These are phyloP conservation scores for Dendryphion nanum DNA, from an alignment of 2,329 filamentous ascomycete genomes.

Conservation along the genomic window DNA sequence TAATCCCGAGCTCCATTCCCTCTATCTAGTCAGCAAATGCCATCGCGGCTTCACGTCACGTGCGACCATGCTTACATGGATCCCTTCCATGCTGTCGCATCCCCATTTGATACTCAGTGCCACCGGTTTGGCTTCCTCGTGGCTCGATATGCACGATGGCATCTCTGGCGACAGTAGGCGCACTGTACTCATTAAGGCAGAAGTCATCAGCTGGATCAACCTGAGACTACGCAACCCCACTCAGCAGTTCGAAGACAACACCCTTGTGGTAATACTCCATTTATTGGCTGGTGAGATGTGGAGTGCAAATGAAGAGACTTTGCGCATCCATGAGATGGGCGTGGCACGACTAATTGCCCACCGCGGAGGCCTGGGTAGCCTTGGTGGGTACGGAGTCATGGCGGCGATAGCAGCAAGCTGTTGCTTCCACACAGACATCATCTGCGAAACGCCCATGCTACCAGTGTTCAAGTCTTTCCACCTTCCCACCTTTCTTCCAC, in stretches of 20 bases:
- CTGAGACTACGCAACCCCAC: conserved; percentile 13
- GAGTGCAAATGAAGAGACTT: conserved; percentile 25
- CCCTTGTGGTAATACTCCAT: conserved; percentile 29
- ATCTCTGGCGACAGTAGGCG: conserved; percentile 22
- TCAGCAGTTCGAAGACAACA: conserved; percentile 18
- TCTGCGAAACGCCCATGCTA: conserved; percentile 22
- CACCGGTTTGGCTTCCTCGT: conserved; percentile 22
- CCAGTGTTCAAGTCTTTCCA: conserved; percentile 16
- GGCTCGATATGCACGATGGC: conserved; percentile 26
- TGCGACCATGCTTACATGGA: conserved; percentile 22
- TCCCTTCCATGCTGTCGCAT: conserved; percentile 24
- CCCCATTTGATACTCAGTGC: conserved; percentile 26
- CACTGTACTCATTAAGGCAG: conserved; percentile 24
- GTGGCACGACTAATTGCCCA: conserved; percentile 20
- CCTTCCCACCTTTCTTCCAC: conserved; percentile 2
- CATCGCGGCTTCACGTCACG: conserved; percentile 21
- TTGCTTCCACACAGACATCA: conserved; percentile 25
- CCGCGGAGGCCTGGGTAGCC: conserved; percentile 19
- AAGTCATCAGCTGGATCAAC: conserved; percentile 27
- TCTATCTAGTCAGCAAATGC: conserved; percentile 19
- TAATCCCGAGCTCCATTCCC: conserved; percentile 12
- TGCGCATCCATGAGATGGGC: conserved; percentile 24
- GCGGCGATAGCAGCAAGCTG: conserved; percentile 21
- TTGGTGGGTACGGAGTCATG: conserved; percentile 12
- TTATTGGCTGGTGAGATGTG: conserved; percentile 31